A percentile compares a stretch with the other conserved stretches of the same genome.
Evolutionary conservation across 116 monocot species (phyloP).

Genomic region (Thalassia testudinum): DNA sequence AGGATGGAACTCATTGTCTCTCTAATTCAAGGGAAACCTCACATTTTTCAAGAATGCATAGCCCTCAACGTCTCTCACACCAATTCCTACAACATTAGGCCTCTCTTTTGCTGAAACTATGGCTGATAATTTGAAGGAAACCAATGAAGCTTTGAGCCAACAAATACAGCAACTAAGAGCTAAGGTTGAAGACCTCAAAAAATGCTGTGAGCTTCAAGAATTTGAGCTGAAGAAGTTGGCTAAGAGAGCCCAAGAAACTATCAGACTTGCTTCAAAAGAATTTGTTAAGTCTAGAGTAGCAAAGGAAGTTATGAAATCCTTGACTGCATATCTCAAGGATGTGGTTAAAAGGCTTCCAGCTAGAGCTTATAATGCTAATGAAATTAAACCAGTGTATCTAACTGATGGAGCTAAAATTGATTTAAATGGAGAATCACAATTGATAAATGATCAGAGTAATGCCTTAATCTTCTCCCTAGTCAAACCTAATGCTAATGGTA

Average conservation of each 20-base stretch:
- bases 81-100: slow-evolving; percentile 44
- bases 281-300: slow-evolving; percentile 80
- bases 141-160: slow-evolving; percentile 53
- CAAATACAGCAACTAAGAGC: slow-evolving; percentile 40
- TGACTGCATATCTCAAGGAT: slow-evolving; percentile 76
- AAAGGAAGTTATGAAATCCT: slow-evolving; percentile 82
- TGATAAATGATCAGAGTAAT: slow-evolving; percentile 6
- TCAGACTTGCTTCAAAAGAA: slow-evolving; percentile 52
- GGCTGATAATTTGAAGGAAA: slow-evolving; percentile 38
- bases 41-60: slow-evolving; percentile 45
- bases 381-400: slow-evolving; percentile 10
- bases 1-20: slow-evolving; percentile 23
- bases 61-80: slow-evolving; percentile 49
- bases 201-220: slow-evolving; percentile 57
- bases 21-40: slow-evolving; percentile 52
- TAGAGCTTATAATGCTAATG: slow-evolving; percentile 17
- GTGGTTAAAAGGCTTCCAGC: slow-evolving; percentile 58
- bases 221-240: slow-evolving; percentile 49
- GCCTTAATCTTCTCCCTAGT: background rate
- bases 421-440: slow-evolving; percentile 14
- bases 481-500: no score
- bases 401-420: slow-evolving; percentile 17
- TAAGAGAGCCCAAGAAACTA: slow-evolving; percentile 60
- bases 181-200: slow-evolving; percentile 55
- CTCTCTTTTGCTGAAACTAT: slow-evolving; percentile 52